These are phyloP conservation scores for Punctularia strigosozonata DNA, from an alignment of 768 basidiomycete species.

Conservation along the genomic window DNA sequence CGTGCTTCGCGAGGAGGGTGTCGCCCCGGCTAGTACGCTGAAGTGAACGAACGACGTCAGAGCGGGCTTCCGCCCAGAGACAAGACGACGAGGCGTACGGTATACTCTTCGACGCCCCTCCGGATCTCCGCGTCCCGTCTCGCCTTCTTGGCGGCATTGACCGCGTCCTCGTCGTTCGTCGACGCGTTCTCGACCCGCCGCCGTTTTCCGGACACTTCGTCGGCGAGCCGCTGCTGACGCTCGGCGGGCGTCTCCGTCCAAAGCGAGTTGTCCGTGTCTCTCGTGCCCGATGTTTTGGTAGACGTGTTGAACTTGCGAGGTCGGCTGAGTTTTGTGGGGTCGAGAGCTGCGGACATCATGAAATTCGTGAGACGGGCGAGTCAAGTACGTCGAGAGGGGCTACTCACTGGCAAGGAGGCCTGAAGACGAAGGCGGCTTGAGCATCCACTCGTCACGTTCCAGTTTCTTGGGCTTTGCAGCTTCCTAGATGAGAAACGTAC, in stretches of 20 bases:
- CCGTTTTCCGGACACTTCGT: slow-evolving; percentile 90
- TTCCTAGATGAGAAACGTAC: slow-evolving; percentile 33
- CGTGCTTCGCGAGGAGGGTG: slow-evolving; percentile 45
- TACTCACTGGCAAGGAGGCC: slow-evolving; percentile 68
- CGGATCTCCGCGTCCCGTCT: slow-evolving; percentile 60
- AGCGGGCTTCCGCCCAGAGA: neutral
- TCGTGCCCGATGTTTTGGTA: slow-evolving; percentile 21
- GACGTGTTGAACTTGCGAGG: slow-evolving; percentile 69
- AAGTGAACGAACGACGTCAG: slow-evolving; percentile 12
- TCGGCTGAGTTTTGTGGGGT: slow-evolving; percentile 70
- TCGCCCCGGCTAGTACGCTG: slow-evolving; percentile 37
- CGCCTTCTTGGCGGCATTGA: slow-evolving; percentile 32
- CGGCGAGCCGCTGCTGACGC: slow-evolving; percentile 80
- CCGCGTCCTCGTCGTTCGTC: slow-evolving; percentile 25
- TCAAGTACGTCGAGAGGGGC: neutral
- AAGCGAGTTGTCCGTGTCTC: slow-evolving; percentile 44
- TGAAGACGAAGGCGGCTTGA: slow-evolving; percentile 78
- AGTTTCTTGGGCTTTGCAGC: slow-evolving; percentile 65
- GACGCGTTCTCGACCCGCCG: slow-evolving; percentile 50
- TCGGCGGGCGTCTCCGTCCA: slow-evolving; percentile 99
- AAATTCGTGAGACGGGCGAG: neutral
- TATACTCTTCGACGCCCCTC: slow-evolving; percentile 68
- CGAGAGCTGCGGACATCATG: slow-evolving; percentile 43
- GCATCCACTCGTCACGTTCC: slow-evolving; percentile 96
- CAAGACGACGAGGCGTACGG: slow-evolving; percentile 31